These are phyloP conservation scores for Fraxinus xanthoxyloides DNA, from an alignment of 305 asterid genomes.

Conservation along the genomic window DNA sequence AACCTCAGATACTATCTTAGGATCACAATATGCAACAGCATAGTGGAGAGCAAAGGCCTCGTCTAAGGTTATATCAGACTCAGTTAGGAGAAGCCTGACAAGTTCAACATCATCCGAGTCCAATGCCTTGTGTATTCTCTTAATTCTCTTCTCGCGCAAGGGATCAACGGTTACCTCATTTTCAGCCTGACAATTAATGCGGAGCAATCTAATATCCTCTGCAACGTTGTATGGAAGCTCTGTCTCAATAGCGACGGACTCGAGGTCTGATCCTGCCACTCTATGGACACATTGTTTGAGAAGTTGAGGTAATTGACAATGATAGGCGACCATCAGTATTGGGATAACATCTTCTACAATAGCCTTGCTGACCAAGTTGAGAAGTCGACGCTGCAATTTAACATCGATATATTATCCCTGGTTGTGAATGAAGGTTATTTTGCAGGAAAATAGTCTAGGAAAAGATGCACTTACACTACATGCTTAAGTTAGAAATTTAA, in stretches of 20 bases:
- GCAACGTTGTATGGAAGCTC: constrained; percentile 46
- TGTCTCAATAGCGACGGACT: constrained; percentile 40
- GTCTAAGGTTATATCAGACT: constrained; percentile 59
- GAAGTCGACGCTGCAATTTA: constrained; percentile 53
- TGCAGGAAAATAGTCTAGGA: not conserved
- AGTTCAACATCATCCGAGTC: constrained; percentile 74
- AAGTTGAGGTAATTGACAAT: constrained; percentile 50
- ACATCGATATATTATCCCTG: constrained; percentile 3
- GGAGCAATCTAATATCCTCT: constrained; percentile 35
- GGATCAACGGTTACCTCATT: constrained; percentile 33
- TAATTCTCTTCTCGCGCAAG: constrained; percentile 44
- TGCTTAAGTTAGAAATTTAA: not conserved
- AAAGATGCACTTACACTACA: not conserved
- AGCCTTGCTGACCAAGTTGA: constrained; percentile 55
- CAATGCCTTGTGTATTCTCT: constrained; percentile 58
- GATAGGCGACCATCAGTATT: constrained; percentile 48
- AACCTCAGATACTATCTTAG: constrained; percentile 59
- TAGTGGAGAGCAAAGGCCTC: constrained; percentile 70
- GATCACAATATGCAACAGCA: constrained; percentile 65
- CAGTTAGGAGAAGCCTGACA: constrained; percentile 51
- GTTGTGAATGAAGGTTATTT: not conserved
- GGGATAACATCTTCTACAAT: constrained; percentile 58
- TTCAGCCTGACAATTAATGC: constrained; percentile 29
- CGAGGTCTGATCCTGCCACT: constrained; percentile 57
- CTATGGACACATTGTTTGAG: constrained; percentile 42